These are phyloP conservation scores for Hanseniaspora clermontiae DNA, from an alignment of 805 yeast genomes.

Conservation along the genomic window DNA sequence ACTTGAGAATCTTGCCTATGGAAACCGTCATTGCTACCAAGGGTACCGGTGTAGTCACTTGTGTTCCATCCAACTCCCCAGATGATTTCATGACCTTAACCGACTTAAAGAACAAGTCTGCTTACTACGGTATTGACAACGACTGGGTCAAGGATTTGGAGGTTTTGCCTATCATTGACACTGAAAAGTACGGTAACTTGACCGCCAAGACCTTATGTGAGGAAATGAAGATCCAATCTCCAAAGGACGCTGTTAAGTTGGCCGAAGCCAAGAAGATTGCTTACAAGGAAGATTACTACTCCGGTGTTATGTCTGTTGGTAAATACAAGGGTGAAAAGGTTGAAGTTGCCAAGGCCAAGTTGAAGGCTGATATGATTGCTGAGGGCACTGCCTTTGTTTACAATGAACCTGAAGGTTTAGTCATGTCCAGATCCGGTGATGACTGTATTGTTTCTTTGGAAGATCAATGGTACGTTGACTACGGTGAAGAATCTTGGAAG, in stretches of 20 bases:
- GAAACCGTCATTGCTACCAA: constrained; percentile 87
- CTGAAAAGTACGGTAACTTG: constrained; percentile 77
- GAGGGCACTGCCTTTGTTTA: constrained; percentile 74
- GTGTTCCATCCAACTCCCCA: constrained; percentile 98
- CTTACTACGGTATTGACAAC: constrained; percentile 68
- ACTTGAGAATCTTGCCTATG: constrained; percentile 86
- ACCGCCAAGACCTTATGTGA: constrained; percentile 78
- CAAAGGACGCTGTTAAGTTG: constrained; percentile 76
- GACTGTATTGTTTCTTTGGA: constrained; percentile 92
- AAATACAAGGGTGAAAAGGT: constrained; percentile 79
- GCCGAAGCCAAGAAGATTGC: constrained; percentile 90
- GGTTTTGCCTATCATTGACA: constrained; percentile 57
- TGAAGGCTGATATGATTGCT: constrained; percentile 67
- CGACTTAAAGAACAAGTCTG: constrained; percentile 81
- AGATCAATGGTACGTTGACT: constrained; percentile 97
- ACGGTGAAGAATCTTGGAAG: constrained; percentile 91
- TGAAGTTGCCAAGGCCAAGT: constrained; percentile 79
- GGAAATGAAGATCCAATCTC: constrained; percentile 82
- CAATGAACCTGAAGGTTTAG: constrained; percentile 85
- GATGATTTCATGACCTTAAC: constrained; percentile 83
- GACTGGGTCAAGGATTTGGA: constrained; percentile 70
- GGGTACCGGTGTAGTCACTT: constrained; percentile 98
- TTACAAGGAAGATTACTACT: constrained; percentile 92
- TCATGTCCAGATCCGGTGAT: constrained; percentile 91
- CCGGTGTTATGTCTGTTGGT: constrained; percentile 72